Evolutionary conservation across 345 rosid genomes (phyloP), one percentile per base, ranked within the genome.

Genomic region (Odontarrhena argentea): DNA sequence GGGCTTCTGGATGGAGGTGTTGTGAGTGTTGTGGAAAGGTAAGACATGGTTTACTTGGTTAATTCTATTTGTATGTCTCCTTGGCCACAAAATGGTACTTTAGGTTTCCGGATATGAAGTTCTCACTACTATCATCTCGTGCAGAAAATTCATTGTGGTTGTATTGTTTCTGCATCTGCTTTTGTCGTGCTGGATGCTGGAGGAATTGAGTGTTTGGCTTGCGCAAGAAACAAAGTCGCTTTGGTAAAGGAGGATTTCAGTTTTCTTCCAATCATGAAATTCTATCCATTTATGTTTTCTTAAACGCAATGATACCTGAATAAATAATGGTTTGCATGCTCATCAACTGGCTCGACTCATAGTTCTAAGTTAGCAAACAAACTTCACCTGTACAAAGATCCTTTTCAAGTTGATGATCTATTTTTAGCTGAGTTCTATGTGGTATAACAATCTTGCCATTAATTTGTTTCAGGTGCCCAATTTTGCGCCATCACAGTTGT

Each of bases 21-120:
- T 94, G 99, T 59, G 96, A 88, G 77, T 77, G 87, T 37, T 94
- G 99, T 75, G 86, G 88, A 74, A 94, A 91, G 96, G 99, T 91
- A 60, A 76, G 62, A 57, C 67, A 72, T 59, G 34, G 60, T 67
- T 64, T 70, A 37, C 22, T 62, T 43, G 12, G 43, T 37, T 51
- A 8, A 3, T 7, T 15, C 10, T 46, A 1, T 36, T 47, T 5
- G 6, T 0, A 43, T 43, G 55, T 46, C 28, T 60, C 18, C 18
- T 57, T 14, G 71, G 35, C 37, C 15, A 52, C 7, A 38, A 48
- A 43, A 67, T 52, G 55, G 11, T 57, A 34, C 36, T 49, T 66
- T 53, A 38, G 48, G 15, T 60, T 60, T 54, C 58, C 46, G 42
- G 32, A 10, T 55, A 48, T 49, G 60, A 45, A 40, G 42, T 60